Percentiles rank a stretch among this genome's conserved stretches.
These are phyloP conservation scores for Ganoderma sinense DNA, from an alignment of 1,284 basidiomycete species.

Conservation along the genomic window DNA sequence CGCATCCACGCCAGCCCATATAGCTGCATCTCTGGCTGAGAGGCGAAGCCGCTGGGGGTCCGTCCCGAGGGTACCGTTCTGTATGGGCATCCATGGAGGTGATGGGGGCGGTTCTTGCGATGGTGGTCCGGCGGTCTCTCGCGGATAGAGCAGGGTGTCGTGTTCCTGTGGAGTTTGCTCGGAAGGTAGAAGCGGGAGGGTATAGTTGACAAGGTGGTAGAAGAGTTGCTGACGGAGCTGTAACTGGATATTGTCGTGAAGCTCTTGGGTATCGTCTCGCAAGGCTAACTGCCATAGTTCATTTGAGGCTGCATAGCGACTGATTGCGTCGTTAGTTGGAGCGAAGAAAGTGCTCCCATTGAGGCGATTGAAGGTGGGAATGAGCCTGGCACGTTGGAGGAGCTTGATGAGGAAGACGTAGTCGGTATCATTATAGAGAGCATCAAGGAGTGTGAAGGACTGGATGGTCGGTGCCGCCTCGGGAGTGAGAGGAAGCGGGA, in stretches of 20 bases:
- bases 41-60: slow-evolving; percentile 86
- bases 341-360: slow-evolving; percentile 90
- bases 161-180: slow-evolving; percentile 50
- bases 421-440: slow-evolving; percentile 78
- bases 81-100: slow-evolving; percentile 87
- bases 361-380: slow-evolving; percentile 91
- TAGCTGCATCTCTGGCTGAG: slow-evolving; percentile 54
- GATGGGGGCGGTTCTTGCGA: slow-evolving; percentile 72
- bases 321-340: slow-evolving; percentile 92
- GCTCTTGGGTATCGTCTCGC: slow-evolving; percentile 43
- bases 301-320: slow-evolving; percentile 52
- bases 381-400: slow-evolving; percentile 86
- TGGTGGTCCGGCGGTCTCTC: slow-evolving; percentile 58
- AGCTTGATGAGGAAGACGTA: slow-evolving; percentile 84
- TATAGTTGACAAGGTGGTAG: slow-evolving; percentile 94
- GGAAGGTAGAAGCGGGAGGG: slow-evolving; percentile 60
- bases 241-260: slow-evolving; percentile 86
- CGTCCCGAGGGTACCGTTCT: slow-evolving; percentile 82
- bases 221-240: slow-evolving; percentile 90
- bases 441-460: slow-evolving; percentile 79
- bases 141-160: slow-evolving; percentile 79
- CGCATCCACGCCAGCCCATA: slow-evolving; percentile 76
- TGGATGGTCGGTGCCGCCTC: slow-evolving; percentile 28
- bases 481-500: slow-evolving; percentile 28
- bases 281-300: slow-evolving; percentile 58